Base-by-base conservation (phyloP, 495 filamentous ascomycete genomes). In the Neurospora sp. region DNA sequence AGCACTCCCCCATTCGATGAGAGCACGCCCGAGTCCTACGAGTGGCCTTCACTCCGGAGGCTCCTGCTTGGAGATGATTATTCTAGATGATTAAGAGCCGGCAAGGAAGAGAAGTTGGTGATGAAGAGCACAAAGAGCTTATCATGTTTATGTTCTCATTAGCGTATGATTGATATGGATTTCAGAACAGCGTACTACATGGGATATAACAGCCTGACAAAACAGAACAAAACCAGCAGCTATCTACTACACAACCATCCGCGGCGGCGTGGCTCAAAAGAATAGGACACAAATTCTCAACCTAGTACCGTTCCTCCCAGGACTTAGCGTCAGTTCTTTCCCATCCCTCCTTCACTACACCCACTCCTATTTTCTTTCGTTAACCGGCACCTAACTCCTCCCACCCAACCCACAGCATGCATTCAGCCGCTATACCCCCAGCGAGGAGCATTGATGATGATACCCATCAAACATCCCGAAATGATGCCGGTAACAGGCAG, bases 401-500 rank as follows among this genome's bases (percentile, higher is more conserved):
- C 15, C 17, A 34, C 2, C 24, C 6, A 36, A 34, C 6, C 54
- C 13, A 15, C 28, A 34, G 54, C 54, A 66, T 34, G 15, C 28
- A 66, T 4, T 66, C 15, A 66, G 7, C 54, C 54, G 5, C 28
- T 19, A 36, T 66, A 66, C 0, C 75, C 73, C 80, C 78, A 83
- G 37, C 74, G 78, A 2, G 88, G 88, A 15, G 87, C 86, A 77
- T 90, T 90, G 70, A 90, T 80, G 40, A 88, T 81, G 71, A 90
- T 83, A 3, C 85, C 88, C 83, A 87, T 88, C 31, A 90, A 78
- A 38, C 85, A 82, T 0, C 88, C 89, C 19, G 86, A 82, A 59
- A 90, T 83, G 38, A 88, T 83, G 54, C 86, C 88, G 5, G 89
- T 82, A 34, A 82, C 77, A 6, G 89, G 89, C 21, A 90, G 78